Percentiles rank a stretch among this genome's conserved stretches.
phyloP scores from a whole-genome alignment of 139 green algal species.

The Chlamydomonas schloesseri region DNA sequence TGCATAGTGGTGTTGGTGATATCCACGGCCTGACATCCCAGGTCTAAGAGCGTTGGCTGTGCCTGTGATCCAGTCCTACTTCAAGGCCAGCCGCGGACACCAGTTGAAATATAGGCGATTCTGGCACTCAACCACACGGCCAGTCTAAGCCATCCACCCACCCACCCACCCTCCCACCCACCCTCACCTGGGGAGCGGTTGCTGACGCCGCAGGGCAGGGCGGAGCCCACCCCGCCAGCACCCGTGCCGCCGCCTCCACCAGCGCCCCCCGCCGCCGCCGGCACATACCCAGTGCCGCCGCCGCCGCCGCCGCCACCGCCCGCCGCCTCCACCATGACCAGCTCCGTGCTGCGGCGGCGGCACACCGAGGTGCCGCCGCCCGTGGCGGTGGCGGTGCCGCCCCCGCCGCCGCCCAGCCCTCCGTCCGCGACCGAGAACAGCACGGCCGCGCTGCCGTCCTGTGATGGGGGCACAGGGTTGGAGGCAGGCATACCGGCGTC shows the following conservation, averaged over 20 bases:
- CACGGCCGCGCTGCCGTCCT: slow-evolving; percentile 18
- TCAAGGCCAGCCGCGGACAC: no score
- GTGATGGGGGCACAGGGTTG: background rate
- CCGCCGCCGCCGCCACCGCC: background rate
- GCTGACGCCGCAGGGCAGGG: background rate
- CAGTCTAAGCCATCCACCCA: no score
- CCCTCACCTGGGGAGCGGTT: background rate
- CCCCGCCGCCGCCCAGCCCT: background rate
- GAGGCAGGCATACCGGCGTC: background rate
- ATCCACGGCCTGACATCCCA: no score
- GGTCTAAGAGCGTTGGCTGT: no score
- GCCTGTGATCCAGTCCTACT: no score
- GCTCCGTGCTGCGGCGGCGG: slow-evolving; percentile 5
- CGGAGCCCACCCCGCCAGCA: background rate
- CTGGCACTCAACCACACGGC: no score
- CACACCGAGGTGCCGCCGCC: background rate
- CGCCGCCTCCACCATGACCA: slow-evolving; percentile 20
- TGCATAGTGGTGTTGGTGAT: no score
- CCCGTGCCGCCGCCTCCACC: background rate
- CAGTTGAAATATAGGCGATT: no score
- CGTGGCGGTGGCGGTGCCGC: background rate
- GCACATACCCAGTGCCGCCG: background rate
- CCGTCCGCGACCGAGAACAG: background rate
- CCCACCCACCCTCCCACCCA: background rate
- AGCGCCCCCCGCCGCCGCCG: no score